Conservation (phyloP, 2,329 filamentous ascomycete species). For the Periconia sp. region DNA sequence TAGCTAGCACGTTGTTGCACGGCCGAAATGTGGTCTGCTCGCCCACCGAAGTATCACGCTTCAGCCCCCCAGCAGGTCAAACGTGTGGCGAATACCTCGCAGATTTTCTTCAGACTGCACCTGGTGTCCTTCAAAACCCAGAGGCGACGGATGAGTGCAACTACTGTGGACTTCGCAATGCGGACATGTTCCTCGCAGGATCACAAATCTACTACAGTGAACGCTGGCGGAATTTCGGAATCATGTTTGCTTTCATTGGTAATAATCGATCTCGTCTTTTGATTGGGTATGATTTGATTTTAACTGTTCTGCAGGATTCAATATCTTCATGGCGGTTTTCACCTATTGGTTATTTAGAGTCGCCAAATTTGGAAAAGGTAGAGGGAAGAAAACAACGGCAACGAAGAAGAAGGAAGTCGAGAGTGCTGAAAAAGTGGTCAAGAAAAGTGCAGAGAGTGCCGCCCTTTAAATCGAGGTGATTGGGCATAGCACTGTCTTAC, state of each 20-base stretch:
- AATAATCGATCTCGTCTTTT: no score
- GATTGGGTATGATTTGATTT: no score
- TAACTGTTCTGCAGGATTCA: slow-evolving; percentile 48
- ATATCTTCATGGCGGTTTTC: slow-evolving; percentile 58
- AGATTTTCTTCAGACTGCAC: slow-evolving; percentile 37
- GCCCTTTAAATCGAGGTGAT: slow-evolving; percentile 6
- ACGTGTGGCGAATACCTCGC: slow-evolving; percentile 49
- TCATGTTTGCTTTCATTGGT: slow-evolving; percentile 65
- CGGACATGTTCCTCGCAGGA: slow-evolving; percentile 50
- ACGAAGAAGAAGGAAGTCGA: background rate
- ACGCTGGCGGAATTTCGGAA: slow-evolving; percentile 68
- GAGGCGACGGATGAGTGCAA: slow-evolving; percentile 48
- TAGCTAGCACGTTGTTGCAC: slow-evolving; percentile 43
- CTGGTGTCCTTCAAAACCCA: slow-evolving; percentile 47
- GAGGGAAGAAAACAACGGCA: slow-evolving; percentile 1
- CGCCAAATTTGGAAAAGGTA: slow-evolving; percentile 12
- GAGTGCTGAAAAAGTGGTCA: background rate
- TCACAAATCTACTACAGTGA: slow-evolving; percentile 47
- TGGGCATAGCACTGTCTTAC: background rate
- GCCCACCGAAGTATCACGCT: slow-evolving; percentile 42
- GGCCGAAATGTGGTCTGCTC: slow-evolving; percentile 51
- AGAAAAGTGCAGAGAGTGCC: slow-evolving; percentile 5
- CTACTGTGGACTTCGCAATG: slow-evolving; percentile 49
- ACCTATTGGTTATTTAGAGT: slow-evolving; percentile 55
- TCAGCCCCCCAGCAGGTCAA: slow-evolving; percentile 41